Base-by-base conservation (phyloP, 345 rosid genomes). In the Odontarrhena argentea region DNA sequence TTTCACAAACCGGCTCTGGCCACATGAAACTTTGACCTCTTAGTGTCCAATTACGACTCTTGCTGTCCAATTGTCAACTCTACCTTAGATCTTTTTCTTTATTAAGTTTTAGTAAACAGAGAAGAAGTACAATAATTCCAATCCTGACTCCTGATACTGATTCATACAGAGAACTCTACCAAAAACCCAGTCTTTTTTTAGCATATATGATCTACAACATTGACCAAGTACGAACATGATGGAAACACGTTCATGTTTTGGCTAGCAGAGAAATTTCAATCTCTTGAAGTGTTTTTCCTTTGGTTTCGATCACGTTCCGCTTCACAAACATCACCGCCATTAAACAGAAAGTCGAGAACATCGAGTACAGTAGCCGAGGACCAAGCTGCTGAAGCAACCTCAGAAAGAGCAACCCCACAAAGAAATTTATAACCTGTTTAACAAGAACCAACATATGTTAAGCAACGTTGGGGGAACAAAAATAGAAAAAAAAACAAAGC, bases 251-350 rank as follows among this genome's bases (percentile, higher is more conserved):
- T 60, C 28, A 69, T 51, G 67, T 61, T 67, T 74, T 74, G 36
- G 77, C 68, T 53, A 94, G 89, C 70, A 94, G 93, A 32, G 99
- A 90, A 44, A 94, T 88, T 86, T 94, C 97, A 12, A 94, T 94
- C 79, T 94, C 99, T 75, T 88, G 97, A 65, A 91, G 99, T 28
- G 99, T 85, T 73, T 87, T 94, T 18, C 99, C 99, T 82, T 91
- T 94, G 15, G 99, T 94, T 78, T 94, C 97, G 70, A 88, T 76
- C 5, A 88, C 96, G 46, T 94, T 88, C 65, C 85, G 74, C 70
- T 80, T 88, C 44, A 94, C 99, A 51, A 91, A 94, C 63, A 74
- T 80, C 68, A 88, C 97, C 10, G 91, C 99, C 77, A 83, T 65
- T 63, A 88, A 55, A 84, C 99, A 94, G 75, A 91, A 78, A 49